These are phyloP conservation scores for Eucalyptus globulus DNA, from an alignment of 345 rosid genomes.

Conservation along the genomic window DNA sequence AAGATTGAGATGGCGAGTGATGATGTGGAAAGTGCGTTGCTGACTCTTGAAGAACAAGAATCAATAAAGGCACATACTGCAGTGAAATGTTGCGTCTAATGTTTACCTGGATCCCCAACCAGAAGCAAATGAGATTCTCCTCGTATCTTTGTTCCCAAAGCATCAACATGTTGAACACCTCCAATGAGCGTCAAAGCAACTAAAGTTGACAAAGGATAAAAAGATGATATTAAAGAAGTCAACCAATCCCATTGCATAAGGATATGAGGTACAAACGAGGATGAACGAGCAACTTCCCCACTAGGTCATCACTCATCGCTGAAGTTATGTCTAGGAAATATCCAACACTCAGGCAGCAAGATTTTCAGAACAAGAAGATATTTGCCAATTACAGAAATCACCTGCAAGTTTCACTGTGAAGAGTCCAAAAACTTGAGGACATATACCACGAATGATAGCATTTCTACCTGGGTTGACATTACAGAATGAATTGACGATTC, in stretches of 20 bases:
- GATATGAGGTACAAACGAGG: neutral
- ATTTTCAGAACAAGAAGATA: neutral
- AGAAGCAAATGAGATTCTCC: conserved; percentile 98
- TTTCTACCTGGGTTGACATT: conserved; percentile 49
- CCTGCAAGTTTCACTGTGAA: conserved; percentile 99
- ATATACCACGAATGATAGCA: conserved; percentile 73
- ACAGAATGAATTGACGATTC: neutral
- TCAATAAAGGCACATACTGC: neutral
- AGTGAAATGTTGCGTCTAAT: neutral
- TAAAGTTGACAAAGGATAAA: conserved; percentile 10
- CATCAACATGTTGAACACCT: conserved; percentile 95
- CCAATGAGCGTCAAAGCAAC: conserved; percentile 91
- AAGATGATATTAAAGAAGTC: neutral
- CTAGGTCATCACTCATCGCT: neutral
- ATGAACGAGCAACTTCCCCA: neutral
- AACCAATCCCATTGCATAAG: neutral
- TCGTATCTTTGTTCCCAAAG: conserved; percentile 89
- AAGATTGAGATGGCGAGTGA: neutral
- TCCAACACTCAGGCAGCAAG: neutral
- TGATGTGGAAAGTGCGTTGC: neutral
- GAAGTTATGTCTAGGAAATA: neutral
- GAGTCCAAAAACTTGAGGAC: conserved; percentile 96
- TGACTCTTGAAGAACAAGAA: neutral
- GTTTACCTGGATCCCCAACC: conserved; percentile 89
- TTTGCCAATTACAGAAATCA: neutral